Percentiles rank a stretch among this genome's conserved stretches.
Conservation (phyloP, 1,284 basidiomycete genomes). For the Athelia sp. region DNA sequence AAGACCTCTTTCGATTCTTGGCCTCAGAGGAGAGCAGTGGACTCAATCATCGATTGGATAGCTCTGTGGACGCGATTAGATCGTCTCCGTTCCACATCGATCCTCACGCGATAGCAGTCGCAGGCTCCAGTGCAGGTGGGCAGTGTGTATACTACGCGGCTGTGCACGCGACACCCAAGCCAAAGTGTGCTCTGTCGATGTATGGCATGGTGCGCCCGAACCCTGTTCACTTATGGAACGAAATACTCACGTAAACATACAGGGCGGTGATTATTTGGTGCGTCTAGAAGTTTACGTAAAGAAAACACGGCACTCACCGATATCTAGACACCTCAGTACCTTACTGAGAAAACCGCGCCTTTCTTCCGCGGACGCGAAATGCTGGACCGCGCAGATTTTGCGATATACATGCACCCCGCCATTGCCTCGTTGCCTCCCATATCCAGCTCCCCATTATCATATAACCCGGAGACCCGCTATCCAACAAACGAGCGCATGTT, state of each 20-base stretch:
- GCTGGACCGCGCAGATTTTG: conserved; percentile 26
- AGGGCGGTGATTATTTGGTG: conserved; percentile 54
- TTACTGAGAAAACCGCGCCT: conserved; percentile 28
- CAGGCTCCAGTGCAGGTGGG: conserved; percentile 59
- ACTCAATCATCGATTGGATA: conserved; percentile 1
- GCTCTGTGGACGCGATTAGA: conserved; percentile 4
- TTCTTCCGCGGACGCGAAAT: conserved; percentile 37
- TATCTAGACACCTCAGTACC: conserved; percentile 30
- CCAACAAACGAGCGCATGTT: conserved; percentile 60
- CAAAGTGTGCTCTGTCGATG: conserved; percentile 48
- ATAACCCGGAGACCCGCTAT: conserved; percentile 36
- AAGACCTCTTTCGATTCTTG: conserved; percentile 49
- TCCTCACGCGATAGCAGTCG: conserved; percentile 39
- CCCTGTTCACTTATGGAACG: too few species aligned
- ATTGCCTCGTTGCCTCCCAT: conserved; percentile 22
- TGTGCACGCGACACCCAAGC: conserved; percentile 44
- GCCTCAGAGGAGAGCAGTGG: conserved; percentile 20
- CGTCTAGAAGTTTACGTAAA: conserved; percentile 15
- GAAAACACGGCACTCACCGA: neutral
- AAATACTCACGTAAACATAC: too few species aligned
- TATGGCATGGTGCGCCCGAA: too few species aligned
- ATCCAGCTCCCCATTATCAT: conserved; percentile 43
- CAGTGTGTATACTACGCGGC: conserved; percentile 61
- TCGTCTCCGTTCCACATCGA: conserved; percentile 31
- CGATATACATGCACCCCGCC: conserved; percentile 26